These are phyloP conservation scores for Populus hybrid DNA, from an alignment of 441 rosid species.

Conservation along the genomic window DNA sequence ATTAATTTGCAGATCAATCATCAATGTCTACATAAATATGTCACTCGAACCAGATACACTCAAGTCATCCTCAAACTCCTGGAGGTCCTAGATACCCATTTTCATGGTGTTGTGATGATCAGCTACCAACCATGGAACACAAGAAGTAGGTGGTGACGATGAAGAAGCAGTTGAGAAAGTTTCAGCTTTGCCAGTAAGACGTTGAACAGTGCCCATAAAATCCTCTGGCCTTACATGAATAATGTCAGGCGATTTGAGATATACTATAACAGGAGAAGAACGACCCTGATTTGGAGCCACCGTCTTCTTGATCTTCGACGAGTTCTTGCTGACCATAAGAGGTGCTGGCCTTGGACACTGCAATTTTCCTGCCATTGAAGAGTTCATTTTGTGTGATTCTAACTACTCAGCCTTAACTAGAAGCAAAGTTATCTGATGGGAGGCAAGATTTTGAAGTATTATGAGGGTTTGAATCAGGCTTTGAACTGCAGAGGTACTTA, in stretches of 20 bases:
- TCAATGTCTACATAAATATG: too few species aligned
- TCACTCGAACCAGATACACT: too few species aligned
- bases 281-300: neutral
- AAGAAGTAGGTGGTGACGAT: neutral
- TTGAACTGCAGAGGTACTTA: neutral
- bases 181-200: slow-evolving; percentile 45
- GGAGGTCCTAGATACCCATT: too few species aligned
- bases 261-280: slow-evolving; percentile 35
- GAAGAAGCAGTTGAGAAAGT: neutral
- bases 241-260: slow-evolving; percentile 48
- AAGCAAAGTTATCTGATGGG: neutral
- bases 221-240: slow-evolving; percentile 49
- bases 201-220: slow-evolving; percentile 52
- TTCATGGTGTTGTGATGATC: neutral
- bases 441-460: neutral
- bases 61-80: too few species aligned
- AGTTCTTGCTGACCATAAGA: slow-evolving; percentile 19
- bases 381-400: neutral
- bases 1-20: too few species aligned
- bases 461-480: neutral
- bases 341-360: slow-evolving; percentile 36
- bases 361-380: slow-evolving; percentile 7
- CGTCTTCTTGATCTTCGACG: slow-evolving; percentile 17
- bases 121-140: neutral
- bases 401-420: neutral